Evolutionary conservation across 73 alveolate species (phyloP), one percentile per base, ranked within the genome.

Genomic region (Uronychia binucleata): DNA sequence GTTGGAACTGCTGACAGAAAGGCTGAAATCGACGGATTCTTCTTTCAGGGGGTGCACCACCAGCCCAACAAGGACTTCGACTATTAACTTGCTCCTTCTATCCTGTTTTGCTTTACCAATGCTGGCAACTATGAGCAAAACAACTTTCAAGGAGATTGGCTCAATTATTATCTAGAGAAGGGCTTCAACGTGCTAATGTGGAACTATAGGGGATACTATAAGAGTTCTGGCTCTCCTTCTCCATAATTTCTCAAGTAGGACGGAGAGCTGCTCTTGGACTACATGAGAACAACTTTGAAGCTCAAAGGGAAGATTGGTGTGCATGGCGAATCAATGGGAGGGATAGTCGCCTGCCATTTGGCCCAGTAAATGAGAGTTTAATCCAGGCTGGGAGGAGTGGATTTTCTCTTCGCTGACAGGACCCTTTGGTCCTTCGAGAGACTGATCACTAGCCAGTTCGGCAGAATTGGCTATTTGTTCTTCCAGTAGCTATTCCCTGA

Each of bases 261-360:
- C 33, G 89, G 88, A 28, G 81, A 81, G 19, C 58, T 25, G 28
- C 78, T 79, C 14, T 78, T 79, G 0, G 83, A 86, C 32, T 90
- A 90, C 84, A 78, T 90, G 46, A 78, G 91, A 57, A 59, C 28
- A 35, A 81, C 33, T 79, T 57, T 87, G 29, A 78, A 88, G 30
- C 82, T 79, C 27, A 85, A 33, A 57, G 94, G 87, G 28, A 78
- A 8, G 30, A 5, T 81, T 1, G 88, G 88, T 5, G 88, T 81
- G 26, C 88, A 81, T 33, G 88, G 88, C 11, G 75, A 81, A 59
- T 81, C 88, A 0, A 29, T 81, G n/a, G 88, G 88, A 13, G 88
- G 88, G 26, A 33, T 75, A 1, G 81, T 81, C 1, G 88, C 88
- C 26, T 81, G 88, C 25, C 35, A 81, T 33, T n/a, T 81, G 8